Conservation (phyloP, 1,284 basidiomycete genomes). For the Cutaneotrichosporon cyanovorans region DNA sequence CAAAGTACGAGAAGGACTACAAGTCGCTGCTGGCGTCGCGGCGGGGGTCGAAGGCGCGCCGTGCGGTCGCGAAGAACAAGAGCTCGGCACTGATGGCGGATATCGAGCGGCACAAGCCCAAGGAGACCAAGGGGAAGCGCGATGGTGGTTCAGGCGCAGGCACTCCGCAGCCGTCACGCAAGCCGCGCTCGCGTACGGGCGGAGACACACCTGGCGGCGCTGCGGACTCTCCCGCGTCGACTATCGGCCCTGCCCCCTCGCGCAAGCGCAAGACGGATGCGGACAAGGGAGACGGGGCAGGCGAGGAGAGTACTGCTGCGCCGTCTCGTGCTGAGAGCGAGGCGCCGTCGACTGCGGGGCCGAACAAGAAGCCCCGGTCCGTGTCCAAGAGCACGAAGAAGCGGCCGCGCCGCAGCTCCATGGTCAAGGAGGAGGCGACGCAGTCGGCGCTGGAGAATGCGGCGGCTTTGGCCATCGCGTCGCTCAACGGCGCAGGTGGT, state of each 20-base stretch:
- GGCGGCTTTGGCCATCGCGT: background rate
- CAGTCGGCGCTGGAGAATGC: background rate
- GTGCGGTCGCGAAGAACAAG: slow-evolving; percentile 47
- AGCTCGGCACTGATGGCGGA: slow-evolving; percentile 34
- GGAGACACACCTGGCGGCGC: slow-evolving; percentile 1
- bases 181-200: slow-evolving; percentile 3
- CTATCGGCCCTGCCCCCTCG: slow-evolving; percentile 6
- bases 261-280: slow-evolving; percentile 11
- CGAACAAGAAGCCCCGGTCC: slow-evolving; percentile 26
- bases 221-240: slow-evolving; percentile 1
- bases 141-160: slow-evolving; percentile 1
- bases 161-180: slow-evolving; percentile 7
- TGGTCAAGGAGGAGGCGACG: slow-evolving; percentile 10
- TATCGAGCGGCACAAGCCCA: slow-evolving; percentile 29
- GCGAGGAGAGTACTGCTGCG: slow-evolving; percentile 6
- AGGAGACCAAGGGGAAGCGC: slow-evolving; percentile 7
- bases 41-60: slow-evolving; percentile 51
- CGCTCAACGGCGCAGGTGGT: background rate
- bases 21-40: slow-evolving; percentile 50
- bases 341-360: slow-evolving; percentile 17
- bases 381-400: slow-evolving; percentile 25
- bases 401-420: slow-evolving; percentile 30
- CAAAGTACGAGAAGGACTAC: slow-evolving; percentile 88
- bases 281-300: slow-evolving; percentile 3
- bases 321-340: slow-evolving; percentile 30